A percentile compares a stretch with the other conserved stretches of the same genome.
Conservation (phyloP, 352 stramenopile genomes). For the Phytophthora constricta region DNA sequence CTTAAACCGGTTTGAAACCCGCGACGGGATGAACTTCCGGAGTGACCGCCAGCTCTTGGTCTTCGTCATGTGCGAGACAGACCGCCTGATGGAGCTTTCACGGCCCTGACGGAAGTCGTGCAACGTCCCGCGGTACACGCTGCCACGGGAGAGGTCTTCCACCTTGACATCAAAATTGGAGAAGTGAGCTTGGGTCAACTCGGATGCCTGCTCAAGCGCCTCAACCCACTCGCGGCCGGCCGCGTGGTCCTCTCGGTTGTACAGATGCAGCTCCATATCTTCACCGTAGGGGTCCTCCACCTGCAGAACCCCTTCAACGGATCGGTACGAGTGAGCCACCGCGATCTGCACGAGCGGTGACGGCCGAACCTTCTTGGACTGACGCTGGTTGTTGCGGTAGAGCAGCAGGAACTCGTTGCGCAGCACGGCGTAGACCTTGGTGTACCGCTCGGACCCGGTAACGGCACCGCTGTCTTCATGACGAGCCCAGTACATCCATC, state of each 20-base stretch:
- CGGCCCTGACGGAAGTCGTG: slow-evolving; percentile 50
- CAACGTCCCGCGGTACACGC: slow-evolving; percentile 68
- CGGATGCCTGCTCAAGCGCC: slow-evolving; percentile 60
- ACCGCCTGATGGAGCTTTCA: slow-evolving; percentile 27
- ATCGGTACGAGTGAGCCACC: slow-evolving; percentile 54
- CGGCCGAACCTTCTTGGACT: slow-evolving; percentile 42
- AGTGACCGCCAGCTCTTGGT: slow-evolving; percentile 45
- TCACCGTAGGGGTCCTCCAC: slow-evolving; percentile 69
- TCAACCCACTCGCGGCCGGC: slow-evolving; percentile 44
- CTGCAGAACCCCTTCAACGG: slow-evolving; percentile 50
- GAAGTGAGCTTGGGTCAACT: slow-evolving; percentile 71
- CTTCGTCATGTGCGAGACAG: slow-evolving; percentile 46
- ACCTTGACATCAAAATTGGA: slow-evolving; percentile 68
- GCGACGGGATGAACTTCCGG: slow-evolving; percentile 34
- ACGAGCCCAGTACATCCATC: slow-evolving; percentile 83
- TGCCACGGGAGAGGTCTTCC: slow-evolving; percentile 62
- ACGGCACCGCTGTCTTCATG: slow-evolving; percentile 22
- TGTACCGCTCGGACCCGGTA: slow-evolving; percentile 54
- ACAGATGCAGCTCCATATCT: slow-evolving; percentile 78
- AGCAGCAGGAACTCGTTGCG: slow-evolving; percentile 76
- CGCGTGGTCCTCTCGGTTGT: slow-evolving; percentile 56
- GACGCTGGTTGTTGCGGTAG: slow-evolving; percentile 55
- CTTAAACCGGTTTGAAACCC: slow-evolving; percentile 34
- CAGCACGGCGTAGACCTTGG: slow-evolving; percentile 75
- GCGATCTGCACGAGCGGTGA: slow-evolving; percentile 70